phyloP scores from a whole-genome alignment of 2,329 filamentous ascomycete genomes.

The Ceratocystis ficicola region DNA sequence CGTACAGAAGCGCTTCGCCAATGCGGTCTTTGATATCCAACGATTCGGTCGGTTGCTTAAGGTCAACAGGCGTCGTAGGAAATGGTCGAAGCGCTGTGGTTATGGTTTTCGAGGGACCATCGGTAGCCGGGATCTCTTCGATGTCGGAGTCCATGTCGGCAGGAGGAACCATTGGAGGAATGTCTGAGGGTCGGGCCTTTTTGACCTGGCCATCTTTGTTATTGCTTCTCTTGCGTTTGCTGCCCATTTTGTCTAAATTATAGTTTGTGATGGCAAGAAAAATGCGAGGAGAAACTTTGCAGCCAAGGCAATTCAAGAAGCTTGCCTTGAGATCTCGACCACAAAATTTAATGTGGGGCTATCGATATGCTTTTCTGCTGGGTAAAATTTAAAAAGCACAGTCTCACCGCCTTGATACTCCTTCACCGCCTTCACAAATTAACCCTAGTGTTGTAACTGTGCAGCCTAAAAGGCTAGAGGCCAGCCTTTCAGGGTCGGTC shows the following conservation, averaged over 20 bases:
- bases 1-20: conserved; percentile 48
- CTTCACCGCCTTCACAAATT: background rate
- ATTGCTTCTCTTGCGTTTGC: conserved; percentile 22
- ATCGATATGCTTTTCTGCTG: conserved; percentile 3
- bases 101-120: conserved; percentile 5
- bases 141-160: background rate
- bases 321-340: background rate
- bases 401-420: conserved; percentile 1
- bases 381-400: background rate
- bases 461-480: background rate
- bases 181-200: conserved; percentile 18
- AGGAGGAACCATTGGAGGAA: conserved; percentile 3
- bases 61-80: conserved; percentile 31
- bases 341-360: conserved; percentile 19
- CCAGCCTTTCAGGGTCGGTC: background rate
- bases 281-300: background rate
- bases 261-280: background rate
- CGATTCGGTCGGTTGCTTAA: conserved; percentile 30
- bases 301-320: background rate
- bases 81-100: conserved; percentile 19
- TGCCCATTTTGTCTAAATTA: conserved; percentile 17
- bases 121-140: conserved; percentile 7
- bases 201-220: conserved; percentile 13
- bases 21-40: conserved; percentile 42
- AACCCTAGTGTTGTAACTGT: background rate